Conservation (phyloP, 768 basidiomycete genomes). For the Fomitopsis serialis region DNA sequence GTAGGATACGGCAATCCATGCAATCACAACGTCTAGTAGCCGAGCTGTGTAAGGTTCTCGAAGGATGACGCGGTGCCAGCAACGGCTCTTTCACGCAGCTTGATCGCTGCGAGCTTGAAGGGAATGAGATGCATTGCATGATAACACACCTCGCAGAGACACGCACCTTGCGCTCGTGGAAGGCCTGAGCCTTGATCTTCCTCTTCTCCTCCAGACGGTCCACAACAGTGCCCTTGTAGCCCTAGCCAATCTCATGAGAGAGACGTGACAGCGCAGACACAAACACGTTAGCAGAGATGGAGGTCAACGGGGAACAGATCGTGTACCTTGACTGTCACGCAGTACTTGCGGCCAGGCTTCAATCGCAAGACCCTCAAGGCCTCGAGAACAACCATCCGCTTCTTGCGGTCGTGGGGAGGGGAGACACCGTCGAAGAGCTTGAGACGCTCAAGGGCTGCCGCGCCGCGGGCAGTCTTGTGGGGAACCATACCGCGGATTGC, state of each 20-base stretch:
- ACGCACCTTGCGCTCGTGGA: constrained; percentile 96
- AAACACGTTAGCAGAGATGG: neutral
- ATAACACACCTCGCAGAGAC: neutral
- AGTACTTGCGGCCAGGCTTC: constrained; percentile 99
- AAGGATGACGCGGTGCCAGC: constrained; percentile 67
- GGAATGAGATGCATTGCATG: neutral
- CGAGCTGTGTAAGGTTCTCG: constrained; percentile 80
- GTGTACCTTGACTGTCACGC: constrained; percentile 95
- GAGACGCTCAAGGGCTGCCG: constrained; percentile 94
- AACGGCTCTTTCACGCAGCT: constrained; percentile 91
- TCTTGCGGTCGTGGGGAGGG: constrained; percentile 97
- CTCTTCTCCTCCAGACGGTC: constrained; percentile 99
- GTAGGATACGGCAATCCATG: constrained; percentile 19
- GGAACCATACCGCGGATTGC: constrained; percentile 99
- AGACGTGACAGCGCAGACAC: constrained; percentile 39
- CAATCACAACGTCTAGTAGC: constrained; percentile 63
- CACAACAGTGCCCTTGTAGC: constrained; percentile 98
- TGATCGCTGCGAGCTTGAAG: constrained; percentile 77
- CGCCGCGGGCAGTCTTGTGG: constrained; percentile 94
- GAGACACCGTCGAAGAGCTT: constrained; percentile 99
- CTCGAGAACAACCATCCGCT: constrained; percentile 98
- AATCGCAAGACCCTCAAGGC: constrained; percentile 94
- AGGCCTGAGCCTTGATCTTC: constrained; percentile 98
- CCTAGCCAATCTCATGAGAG: constrained; percentile 99
- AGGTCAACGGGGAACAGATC: neutral